Conservation (phyloP, 805 yeast genomes). For the Nakazawaea siamensis region DNA sequence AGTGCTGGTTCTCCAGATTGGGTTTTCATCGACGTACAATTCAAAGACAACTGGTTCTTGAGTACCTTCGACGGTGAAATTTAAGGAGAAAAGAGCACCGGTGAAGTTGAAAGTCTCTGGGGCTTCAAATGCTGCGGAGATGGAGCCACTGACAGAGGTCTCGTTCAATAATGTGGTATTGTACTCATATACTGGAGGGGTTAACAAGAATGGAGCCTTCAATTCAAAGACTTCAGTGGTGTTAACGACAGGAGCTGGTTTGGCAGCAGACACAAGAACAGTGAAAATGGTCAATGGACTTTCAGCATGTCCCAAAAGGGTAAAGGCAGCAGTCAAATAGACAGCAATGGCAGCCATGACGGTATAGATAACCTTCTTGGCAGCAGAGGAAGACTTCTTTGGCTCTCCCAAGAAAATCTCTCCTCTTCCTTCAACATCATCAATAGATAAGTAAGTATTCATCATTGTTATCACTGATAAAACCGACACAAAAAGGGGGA, state of each 20-base stretch:
- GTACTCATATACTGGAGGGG: conserved; percentile 10
- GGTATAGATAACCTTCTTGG: not conserved
- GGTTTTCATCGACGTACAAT: conserved; percentile 17
- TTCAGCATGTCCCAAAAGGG: conserved; percentile 1
- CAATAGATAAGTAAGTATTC: conserved; percentile 2
- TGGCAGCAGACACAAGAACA: conserved; percentile 1
- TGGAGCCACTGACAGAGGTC: conserved; percentile 4
- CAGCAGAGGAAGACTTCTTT: not conserved
- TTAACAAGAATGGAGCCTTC: conserved; percentile 7
- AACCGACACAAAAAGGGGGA: too few relatives aligned
- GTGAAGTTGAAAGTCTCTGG: conserved; percentile 18
- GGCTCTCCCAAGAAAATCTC: conserved; percentile 7
- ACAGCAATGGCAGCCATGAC: conserved; percentile 1
- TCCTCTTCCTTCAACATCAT: conserved; percentile 6
- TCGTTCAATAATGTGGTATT: conserved; percentile 8
- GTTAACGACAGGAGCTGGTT: conserved; percentile 6
- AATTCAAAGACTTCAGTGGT: conserved; percentile 14
- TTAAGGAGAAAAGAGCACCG: conserved; percentile 20
- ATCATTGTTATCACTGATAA: too few relatives aligned
- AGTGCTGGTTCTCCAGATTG: conserved; percentile 23
- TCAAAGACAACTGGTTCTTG: conserved; percentile 18
- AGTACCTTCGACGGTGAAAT: conserved; percentile 17
- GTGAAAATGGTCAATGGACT: conserved; percentile 1
- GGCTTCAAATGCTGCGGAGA: conserved; percentile 9
- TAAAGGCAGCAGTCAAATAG: conserved; percentile 11